Evolutionary conservation across 495 filamentous ascomycete species (phyloP).

Genomic region (Hypoxylon trugodes): DNA sequence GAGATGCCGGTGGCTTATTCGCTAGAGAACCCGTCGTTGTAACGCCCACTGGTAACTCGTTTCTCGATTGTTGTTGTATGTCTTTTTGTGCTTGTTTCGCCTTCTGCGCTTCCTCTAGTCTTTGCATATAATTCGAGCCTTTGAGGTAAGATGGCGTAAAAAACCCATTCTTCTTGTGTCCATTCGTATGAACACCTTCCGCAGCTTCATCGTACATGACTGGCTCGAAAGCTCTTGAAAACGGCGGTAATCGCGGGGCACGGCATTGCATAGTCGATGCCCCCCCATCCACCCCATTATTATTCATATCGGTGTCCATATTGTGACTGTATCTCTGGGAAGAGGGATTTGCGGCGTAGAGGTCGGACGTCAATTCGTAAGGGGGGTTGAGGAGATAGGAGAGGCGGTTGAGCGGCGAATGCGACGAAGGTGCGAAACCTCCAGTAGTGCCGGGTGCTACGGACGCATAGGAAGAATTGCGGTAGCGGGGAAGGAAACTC

Average conservation of each 20-base stretch:
- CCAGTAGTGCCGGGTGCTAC: conserved; percentile 72
- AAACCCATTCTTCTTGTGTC: conserved; percentile 54
- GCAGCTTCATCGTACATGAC: conserved; percentile 48
- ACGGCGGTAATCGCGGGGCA: conserved; percentile 55
- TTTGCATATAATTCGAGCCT: conserved; percentile 77
- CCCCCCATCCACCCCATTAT: conserved; percentile 45
- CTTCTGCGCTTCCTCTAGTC: conserved; percentile 73
- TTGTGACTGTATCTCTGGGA: conserved; percentile 40
- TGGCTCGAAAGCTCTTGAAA: conserved; percentile 69
- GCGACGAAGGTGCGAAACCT: conserved; percentile 50
- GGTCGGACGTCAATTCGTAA: conserved; percentile 53
- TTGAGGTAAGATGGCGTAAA: conserved; percentile 84
- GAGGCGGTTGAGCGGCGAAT: conserved; percentile 61
- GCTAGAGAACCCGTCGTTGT: conserved; percentile 20
- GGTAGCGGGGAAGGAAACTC: conserved; percentile 44
- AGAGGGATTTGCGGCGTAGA: conserved; percentile 49
- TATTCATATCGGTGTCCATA: conserved; percentile 36
- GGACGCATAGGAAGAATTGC: conserved; percentile 77
- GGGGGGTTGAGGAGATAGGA: conserved; percentile 68
- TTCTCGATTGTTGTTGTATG: conserved; percentile 25
- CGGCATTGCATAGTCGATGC: conserved; percentile 45
- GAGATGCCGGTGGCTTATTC: conserved; percentile 60
- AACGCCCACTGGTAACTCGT: conserved; percentile 15
- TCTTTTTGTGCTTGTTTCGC: conserved; percentile 58
- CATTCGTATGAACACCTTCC: conserved; percentile 41